These are phyloP conservation scores for Podospora didyma DNA, from an alignment of 495 filamentous ascomycete species.

Conservation along the genomic window DNA sequence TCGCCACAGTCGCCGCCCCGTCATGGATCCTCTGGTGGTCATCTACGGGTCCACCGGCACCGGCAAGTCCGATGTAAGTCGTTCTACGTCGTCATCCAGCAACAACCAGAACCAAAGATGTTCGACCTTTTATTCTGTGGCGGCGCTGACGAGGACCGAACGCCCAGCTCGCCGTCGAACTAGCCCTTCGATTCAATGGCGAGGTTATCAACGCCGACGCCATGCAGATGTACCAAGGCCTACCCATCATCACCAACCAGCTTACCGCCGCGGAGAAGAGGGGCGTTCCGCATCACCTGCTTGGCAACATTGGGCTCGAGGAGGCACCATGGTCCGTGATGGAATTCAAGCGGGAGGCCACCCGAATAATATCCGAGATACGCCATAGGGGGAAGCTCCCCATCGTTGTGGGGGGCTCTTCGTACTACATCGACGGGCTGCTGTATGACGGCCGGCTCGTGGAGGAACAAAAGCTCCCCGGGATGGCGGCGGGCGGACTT, in stretches of 20 bases:
- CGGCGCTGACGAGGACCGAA: constrained; percentile 14
- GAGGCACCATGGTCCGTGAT: constrained; percentile 81
- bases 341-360: constrained; percentile 65
- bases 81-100: background rate
- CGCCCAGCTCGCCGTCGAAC: constrained; percentile 82
- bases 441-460: constrained; percentile 69
- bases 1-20: constrained; percentile 1
- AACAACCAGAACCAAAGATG: background rate
- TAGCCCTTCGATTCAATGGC: constrained; percentile 80
- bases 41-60: constrained; percentile 93
- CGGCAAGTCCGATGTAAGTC: constrained; percentile 88
- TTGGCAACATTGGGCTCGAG: constrained; percentile 68
- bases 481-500: constrained; percentile 20
- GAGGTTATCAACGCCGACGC: constrained; percentile 98
- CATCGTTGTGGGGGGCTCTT: constrained; percentile 89
- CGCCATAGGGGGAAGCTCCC: constrained; percentile 71
- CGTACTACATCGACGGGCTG: constrained; percentile 88
- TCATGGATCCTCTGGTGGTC: constrained; percentile 63
- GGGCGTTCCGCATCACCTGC: constrained; percentile 83
- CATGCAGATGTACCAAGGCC: constrained; percentile 95
- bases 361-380: constrained; percentile 71
- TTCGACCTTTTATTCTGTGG: background rate
- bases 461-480: constrained; percentile 30
- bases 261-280: constrained; percentile 68
- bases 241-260: constrained; percentile 96